Conservation (phyloP, 768 basidiomycete genomes). For the Tricholoma hemisulphureum region DNA sequence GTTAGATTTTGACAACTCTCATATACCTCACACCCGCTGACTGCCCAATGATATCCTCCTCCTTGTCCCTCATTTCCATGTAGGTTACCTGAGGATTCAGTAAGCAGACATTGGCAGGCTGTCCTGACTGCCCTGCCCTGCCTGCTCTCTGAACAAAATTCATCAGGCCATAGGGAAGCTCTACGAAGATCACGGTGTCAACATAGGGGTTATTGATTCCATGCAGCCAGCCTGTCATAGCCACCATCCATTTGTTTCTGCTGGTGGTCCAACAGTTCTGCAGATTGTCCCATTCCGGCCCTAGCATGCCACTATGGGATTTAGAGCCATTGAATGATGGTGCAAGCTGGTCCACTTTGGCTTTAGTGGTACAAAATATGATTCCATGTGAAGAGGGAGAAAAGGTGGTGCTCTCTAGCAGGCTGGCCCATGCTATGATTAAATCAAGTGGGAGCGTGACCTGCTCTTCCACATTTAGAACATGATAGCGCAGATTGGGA, state of each 20-base stretch:
- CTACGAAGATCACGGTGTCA: constrained; percentile 15
- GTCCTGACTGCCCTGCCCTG: constrained; percentile 12
- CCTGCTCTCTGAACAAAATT: constrained; percentile 22
- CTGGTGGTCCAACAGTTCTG: constrained; percentile 10
- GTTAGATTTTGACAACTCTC: no score
- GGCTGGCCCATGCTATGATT: neutral
- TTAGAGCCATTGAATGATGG: neutral
- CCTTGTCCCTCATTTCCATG: neutral
- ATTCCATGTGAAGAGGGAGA: neutral
- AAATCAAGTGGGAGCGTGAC: neutral
- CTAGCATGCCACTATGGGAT: neutral
- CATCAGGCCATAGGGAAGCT: constrained; percentile 15
- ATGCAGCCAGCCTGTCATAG: constrained; percentile 21
- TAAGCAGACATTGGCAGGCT: neutral
- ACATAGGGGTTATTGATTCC: constrained; percentile 19
- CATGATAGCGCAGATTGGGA: neutral
- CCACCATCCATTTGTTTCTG: constrained; percentile 15
- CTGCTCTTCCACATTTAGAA: neutral
- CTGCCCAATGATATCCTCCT: neutral
- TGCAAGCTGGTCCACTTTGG: neutral
- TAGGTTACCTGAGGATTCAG: neutral
- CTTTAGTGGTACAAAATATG: neutral
- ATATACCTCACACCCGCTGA: no score
- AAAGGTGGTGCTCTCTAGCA: neutral
- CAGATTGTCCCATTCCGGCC: constrained; percentile 8